Base-by-base conservation (phyloP, 2,329 filamentous ascomycete species). In the Hortaea werneckii region DNA sequence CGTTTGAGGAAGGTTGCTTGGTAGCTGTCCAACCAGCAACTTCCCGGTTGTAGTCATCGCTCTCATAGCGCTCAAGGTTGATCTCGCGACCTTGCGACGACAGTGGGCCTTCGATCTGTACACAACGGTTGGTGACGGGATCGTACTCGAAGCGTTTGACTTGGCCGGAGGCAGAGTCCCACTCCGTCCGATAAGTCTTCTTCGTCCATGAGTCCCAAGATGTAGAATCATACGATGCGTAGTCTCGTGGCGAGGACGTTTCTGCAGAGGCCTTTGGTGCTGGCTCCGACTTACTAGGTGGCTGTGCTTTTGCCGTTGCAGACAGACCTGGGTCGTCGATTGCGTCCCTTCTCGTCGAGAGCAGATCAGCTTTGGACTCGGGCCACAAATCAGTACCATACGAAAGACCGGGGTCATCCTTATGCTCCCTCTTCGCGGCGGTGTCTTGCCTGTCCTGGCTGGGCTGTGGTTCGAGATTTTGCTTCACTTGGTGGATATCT, bases 61-160 rank as follows among this genome's bases (percentile, higher is more conserved):
- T 44, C 30, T 45, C 34, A 26, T 29, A 6, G 29, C 41, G n/a
- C 12, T 51, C 46, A 28, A 54, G 29, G 28, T 47, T 51, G 6
- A 40, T 29, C 29, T 50, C 46, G 12, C 35, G 12, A 32, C 38
- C n/a, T 40, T 45, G 29, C n/a, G 40, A 29, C 1, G 53, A 20
- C 29, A 48, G 45, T 5, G 42, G 40, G 5, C 12, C 13, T 28
- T 54, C 48, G 34, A 58, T 41, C n/a, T 52, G 47, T 0, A 65
- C 55, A 64, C 66, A 67, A 8, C 64, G 58, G 26, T 62, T 63
- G 5, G 60, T 58, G 20, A 67, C 59, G 5, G 65, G 65, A 49
- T 67, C 65, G 47, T 66, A 67, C 47, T 60, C 57, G 39, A 49
- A 62, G 9, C 46, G 54, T 38, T 50, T 56, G n/a, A 50, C 54